Evolutionary conservation across 2,329 filamentous ascomycete genomes (phyloP), one percentile per base, ranked within the genome.

Genomic region (Purpureocillium lavendulum): DNA sequence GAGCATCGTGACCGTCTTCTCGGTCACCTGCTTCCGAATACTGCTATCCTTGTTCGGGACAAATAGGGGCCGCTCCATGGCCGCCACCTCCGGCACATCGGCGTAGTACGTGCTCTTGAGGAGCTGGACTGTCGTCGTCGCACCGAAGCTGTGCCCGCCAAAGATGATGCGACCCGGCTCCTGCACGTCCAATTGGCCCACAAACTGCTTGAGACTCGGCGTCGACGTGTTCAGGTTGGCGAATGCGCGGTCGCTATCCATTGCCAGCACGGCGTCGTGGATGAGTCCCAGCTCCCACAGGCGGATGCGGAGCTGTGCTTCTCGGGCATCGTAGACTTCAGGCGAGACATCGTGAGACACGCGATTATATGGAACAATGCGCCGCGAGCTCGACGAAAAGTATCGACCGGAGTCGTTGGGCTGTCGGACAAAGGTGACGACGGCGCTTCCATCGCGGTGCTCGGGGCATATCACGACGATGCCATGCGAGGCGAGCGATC

Each of bases 61-160:
- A 56, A 82, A 87, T 0, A 90, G 66, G 0, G 82, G 75, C 18
- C 65, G 66, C 37, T 69, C 64, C 45, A 75, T 72, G 24, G 57
- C 52, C 6, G 60, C 56, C 1, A 77, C 56, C 12, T 67, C 64
- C 0, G 72, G 61, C 2, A 61, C 51, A 30, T 62, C 64, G 11
- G 73, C 70, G 61, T 88, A 87, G 65, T 81, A 90, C 10, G 82
- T 77, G 38, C 77, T 83, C 64, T 94, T 94, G 36, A 90, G 64
- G 40, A 94, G 75, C 55, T 94, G 87, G 2, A 84, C 71, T 15
- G 77, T 69, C 1, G 84, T 87, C 1, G 84, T 75, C 1, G 80
- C 82, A 16, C 87, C 87, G 48, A 94, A 94, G 14, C 82, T 87
- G 59, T 94, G 87, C 4, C 87, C 87, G 0, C 75, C 77, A 55